Evolutionary conservation across 345 rosid genomes (phyloP).

Genomic region (Excoecaria cochinchinensis): DNA sequence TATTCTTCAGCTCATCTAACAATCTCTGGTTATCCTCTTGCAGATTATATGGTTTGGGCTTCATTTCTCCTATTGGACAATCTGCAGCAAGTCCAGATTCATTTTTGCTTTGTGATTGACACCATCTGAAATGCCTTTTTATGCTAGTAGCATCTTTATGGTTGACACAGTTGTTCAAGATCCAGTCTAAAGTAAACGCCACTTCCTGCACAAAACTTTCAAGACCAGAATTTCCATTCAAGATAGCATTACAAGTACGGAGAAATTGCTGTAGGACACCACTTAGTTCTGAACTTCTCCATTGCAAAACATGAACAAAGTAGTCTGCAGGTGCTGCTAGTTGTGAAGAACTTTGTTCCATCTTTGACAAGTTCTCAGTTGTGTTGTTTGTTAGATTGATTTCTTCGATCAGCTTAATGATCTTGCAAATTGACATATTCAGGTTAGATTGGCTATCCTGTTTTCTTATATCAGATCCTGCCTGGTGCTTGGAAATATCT

Average conservation of each 20-base stretch:
- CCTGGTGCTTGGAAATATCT: slow-evolving; percentile 14
- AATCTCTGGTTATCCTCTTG: slow-evolving; percentile 44
- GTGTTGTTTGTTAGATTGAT: slow-evolving; percentile 18
- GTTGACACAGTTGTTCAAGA: slow-evolving; percentile 33
- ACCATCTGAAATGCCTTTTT: slow-evolving; percentile 55
- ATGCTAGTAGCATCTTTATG: slow-evolving; percentile 45
- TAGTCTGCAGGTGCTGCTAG: slow-evolving; percentile 27
- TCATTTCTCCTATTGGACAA: slow-evolving; percentile 3
- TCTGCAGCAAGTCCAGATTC: slow-evolving; percentile 25
- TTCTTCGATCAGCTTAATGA: slow-evolving; percentile 43
- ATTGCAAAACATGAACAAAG: slow-evolving; percentile 42
- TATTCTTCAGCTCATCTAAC: slow-evolving; percentile 40
- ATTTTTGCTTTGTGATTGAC: slow-evolving; percentile 23
- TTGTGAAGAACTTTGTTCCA: slow-evolving; percentile 19
- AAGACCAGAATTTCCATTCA: slow-evolving; percentile 37
- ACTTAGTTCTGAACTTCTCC: slow-evolving; percentile 43
- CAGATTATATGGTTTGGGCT: slow-evolving; percentile 16
- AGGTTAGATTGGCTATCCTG: slow-evolving; percentile 23
- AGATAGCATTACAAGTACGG: slow-evolving; percentile 32
- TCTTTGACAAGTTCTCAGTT: slow-evolving; percentile 7
- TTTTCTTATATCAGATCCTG: slow-evolving; percentile 29
- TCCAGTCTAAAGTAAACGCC: slow-evolving; percentile 43
- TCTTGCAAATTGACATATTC: slow-evolving; percentile 42
- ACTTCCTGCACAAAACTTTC: slow-evolving; percentile 42
- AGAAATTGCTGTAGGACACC: slow-evolving; percentile 36